Percentiles rank a stretch among this genome's conserved stretches.
phyloP scores from a whole-genome alignment of 2,329 filamentous ascomycete genomes.

The Sordariomycetes sp. region DNA sequence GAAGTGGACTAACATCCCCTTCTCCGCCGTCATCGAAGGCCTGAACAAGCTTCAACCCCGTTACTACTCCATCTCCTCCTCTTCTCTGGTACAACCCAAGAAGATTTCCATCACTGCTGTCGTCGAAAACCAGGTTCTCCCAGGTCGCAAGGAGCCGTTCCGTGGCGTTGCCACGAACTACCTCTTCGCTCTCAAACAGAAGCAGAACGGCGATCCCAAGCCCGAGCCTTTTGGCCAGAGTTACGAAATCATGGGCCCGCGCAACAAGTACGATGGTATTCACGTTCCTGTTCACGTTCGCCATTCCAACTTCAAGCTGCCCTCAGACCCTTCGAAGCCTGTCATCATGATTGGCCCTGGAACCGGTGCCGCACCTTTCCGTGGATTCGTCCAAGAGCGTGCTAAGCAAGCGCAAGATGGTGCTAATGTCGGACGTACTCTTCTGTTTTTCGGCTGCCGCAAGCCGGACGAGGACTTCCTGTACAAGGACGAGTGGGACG shows the following conservation, averaged over 20 bases:
- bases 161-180: conserved; percentile 98
- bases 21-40: conserved; percentile 90
- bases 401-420: conserved; percentile 74
- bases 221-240: conserved; percentile 77
- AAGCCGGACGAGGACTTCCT: conserved; percentile 84
- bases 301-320: conserved; percentile 98
- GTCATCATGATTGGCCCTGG: conserved; percentile 95
- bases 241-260: conserved; percentile 79
- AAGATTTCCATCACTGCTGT: conserved; percentile 93
- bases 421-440: conserved; percentile 72
- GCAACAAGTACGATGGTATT: conserved; percentile 95
- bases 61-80: conserved; percentile 99
- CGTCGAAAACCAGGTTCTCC: conserved; percentile 74
- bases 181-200: conserved; percentile 86
- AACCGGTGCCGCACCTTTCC: conserved; percentile 93
- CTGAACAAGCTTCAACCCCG: conserved; percentile 92
- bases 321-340: conserved; percentile 87
- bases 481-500: conserved; percentile 87
- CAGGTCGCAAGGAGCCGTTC: conserved; percentile 70
- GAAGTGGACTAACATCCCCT: conserved; percentile 78
- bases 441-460: conserved; percentile 94
- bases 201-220: conserved; percentile 80
- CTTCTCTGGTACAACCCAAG: conserved; percentile 85
- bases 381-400: conserved; percentile 89
- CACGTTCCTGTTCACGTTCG: conserved; percentile 93